Evolutionary conservation across 2,329 filamentous ascomycete genomes (phyloP), one percentile per base, ranked within the genome.

Genomic region (Acrodontium crateriforme): DNA sequence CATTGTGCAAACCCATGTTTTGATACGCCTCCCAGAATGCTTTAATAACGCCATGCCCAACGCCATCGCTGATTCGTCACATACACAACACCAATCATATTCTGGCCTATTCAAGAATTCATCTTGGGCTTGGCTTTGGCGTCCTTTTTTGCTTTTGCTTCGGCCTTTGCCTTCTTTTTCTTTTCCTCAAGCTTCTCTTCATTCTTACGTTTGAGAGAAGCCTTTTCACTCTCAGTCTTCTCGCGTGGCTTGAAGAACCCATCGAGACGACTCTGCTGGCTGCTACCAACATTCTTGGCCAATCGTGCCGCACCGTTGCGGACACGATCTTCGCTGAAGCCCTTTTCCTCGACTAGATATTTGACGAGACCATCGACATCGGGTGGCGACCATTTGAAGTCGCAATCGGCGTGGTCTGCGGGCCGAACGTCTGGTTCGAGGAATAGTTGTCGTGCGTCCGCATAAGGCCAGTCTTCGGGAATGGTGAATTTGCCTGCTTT

Each of bases 361-460:
- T 89, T 71, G 38, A 98, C 71, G 0, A 98, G 69, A 0, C 83
- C 87, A 2, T 94, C 84, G 2, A 89, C 65, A 46, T 98, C 85
- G 3, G 89, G 89, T 34, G 76, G 77, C 24, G 94, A 84, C 89
- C 91, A 98, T 57, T 93, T 94, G 65, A 95, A 93, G 52, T 98
- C 84, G 55, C 85, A 95, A 9, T 83, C 74, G 1, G 80, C 73
- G 46, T 91, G 71, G 42, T 91, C 80, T 14, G 87, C 84, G 24
- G 69, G 54, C 18, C 78, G 76, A 15, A 98, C 87, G 43, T 95
- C 84, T 0, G 89, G 89, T 44, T 87, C 67, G 50, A 91, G 76
- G 62, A 98, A 95, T 16, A 98, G 72, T 11, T 84, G 73, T 21
- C 91, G 80, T 6, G 89, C 91, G 46, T 98, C 85, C 44, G 78